These are phyloP conservation scores for Amanita pallidorosea DNA, from an alignment of 768 basidiomycete species.

Conservation along the genomic window DNA sequence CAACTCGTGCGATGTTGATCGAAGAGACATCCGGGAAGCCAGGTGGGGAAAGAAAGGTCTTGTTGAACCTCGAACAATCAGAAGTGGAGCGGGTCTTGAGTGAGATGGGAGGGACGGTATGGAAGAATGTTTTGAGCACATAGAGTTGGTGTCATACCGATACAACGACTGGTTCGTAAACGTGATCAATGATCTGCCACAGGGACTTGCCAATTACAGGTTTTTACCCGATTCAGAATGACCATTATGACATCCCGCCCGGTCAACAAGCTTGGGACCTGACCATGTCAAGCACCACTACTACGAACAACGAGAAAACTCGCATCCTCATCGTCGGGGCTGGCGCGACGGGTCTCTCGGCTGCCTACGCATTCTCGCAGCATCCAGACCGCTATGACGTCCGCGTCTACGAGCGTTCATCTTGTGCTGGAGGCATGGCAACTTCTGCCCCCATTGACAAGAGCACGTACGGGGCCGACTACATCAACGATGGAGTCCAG, in stretches of 20 bases:
- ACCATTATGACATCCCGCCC: too few relatives aligned
- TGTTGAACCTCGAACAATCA: conserved; percentile 73
- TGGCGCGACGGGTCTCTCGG: conserved; percentile 21
- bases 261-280: background rate
- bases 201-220: background rate
- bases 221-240: background rate
- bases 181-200: background rate
- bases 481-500: conserved; percentile 23
- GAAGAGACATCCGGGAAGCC: conserved; percentile 47
- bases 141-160: background rate
- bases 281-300: background rate
- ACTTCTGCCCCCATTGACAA: conserved; percentile 17
- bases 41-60: conserved; percentile 55
- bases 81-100: conserved; percentile 83
- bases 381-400: conserved; percentile 19
- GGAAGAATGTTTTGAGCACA: conserved; percentile 43
- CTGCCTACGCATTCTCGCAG: conserved; percentile 20
- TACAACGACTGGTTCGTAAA: too few relatives aligned
- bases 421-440: conserved; percentile 19
- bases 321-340: conserved; percentile 20
- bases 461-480: conserved; percentile 17
- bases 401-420: conserved; percentile 18
- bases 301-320: conserved; percentile 6
- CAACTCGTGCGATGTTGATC: conserved; percentile 66
- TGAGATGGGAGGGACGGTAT: conserved; percentile 61